Base-by-base conservation (phyloP, 148 eudicot species). In the Vaccinium macrocarpon region DNA sequence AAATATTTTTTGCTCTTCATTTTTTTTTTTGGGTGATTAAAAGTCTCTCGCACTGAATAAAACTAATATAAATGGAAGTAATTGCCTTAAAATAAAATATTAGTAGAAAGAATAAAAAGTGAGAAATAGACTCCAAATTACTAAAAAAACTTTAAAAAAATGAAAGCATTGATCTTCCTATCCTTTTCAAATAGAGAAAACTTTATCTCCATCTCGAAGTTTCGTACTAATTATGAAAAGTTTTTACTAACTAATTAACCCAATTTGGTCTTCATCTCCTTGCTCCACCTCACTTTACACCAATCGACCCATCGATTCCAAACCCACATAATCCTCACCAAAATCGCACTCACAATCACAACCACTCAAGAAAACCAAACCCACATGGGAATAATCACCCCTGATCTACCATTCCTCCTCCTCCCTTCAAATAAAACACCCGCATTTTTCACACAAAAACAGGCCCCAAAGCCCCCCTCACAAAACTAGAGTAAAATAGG, bases 311-410 rank as follows among this genome's bases (percentile, higher is more conserved):
- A 94, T 25, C 85, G 92, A 84, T 87, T 89, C 85, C 87, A 82
- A 85, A 96, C 71, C 99, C 99, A 96, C 74, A 93, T 42, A 42
- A 89, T 68, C 57, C 99, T 96, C 82, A 86, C 85, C 79, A 89
- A 83, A 59, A 96, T 88, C 19, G 90, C 97, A 76, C 78, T 62
- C 0, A 81, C 83, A 56, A 92, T 91, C 57, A 94, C 89, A 76
- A 90, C 57, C 88, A 93, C 66, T 98, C 99, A 96, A 86, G 97
- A 93, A 78, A 81, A 49, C 98, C 95, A 96, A 85, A 83, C 91
- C 98, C 95, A 93, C 42, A 96, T 88, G 35, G 35, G 2, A 1
- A 2, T 32, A 32, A 32, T 32, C 87, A 91, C 81, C 83, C 89
- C 85, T 89, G 76, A 32, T 32, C 35, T 1, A 2, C 35, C 35